Evolutionary conservation across 2,329 filamentous ascomycete species (phyloP), one percentile per base, ranked within the genome.

Genomic region (Cytospora piceae): DNA sequence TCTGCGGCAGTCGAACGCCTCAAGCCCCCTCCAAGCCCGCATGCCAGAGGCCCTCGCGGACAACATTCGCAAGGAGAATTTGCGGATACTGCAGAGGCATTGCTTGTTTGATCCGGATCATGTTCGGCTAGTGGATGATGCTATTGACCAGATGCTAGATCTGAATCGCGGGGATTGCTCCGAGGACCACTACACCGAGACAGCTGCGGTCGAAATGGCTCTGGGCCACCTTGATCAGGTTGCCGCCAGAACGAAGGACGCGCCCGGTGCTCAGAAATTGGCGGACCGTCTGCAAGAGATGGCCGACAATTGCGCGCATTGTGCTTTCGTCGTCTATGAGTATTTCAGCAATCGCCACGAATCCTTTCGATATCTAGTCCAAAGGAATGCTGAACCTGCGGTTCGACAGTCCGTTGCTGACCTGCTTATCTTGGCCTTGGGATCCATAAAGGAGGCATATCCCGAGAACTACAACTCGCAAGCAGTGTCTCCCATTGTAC

Each of bases 101-200:
- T 94, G 90, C 74, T 82, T 96, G 29, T 91, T 90, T 71, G 93
- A 96, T 71, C 85, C 86, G 1, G 82, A 83, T 37, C 91, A 96
- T 72, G 81, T 87, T 2, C 77, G 79, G 1, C 92, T 96, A 70
- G 83, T 93, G 20, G 80, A 83, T 42, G 81, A 82, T 62, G 80
- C 92, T 46, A 82, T 95, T 34, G 76, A 79, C 9, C 83, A 85
- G 49, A 78, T 88, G 58, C 85, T 81, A 57, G 77, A 79, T 24
- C 71, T 85, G 39, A 82, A 81, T 58, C 73, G 76, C 11, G 78
- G 79, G 0, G 75, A 76, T n/a, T 87, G 85, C 72, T 83, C 82
- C 1, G 73, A 78, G 17, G 76, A 83, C 20, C 82, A 85, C 70
- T 69, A 67, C 22, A 69, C 81, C 20, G 82, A 86, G 71, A 79